A percentile compares a stretch with the other conserved stretches of the same genome.
These are phyloP conservation scores for Russula earlei DNA, from an alignment of 768 basidiomycete species.

Conservation along the genomic window DNA sequence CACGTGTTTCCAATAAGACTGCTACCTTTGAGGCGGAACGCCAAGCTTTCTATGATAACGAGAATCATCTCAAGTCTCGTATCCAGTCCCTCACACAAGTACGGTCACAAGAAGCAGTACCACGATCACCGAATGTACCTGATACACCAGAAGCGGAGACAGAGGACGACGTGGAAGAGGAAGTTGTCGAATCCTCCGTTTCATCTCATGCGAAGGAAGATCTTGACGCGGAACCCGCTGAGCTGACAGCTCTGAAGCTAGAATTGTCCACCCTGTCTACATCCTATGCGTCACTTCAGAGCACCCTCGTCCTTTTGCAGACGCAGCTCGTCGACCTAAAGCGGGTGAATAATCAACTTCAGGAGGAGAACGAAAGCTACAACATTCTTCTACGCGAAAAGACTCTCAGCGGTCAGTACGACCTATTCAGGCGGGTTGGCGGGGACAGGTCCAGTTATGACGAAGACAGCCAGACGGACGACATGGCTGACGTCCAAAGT, in stretches of 20 bases:
- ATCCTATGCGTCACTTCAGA: constrained; percentile 75
- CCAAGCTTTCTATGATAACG: constrained; percentile 87
- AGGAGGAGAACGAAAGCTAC: constrained; percentile 96
- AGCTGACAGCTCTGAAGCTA: constrained; percentile 74
- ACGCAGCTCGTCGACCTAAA: constrained; percentile 81
- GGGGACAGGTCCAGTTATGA: constrained; percentile 27
- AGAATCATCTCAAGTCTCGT: constrained; percentile 86
- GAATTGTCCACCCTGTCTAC: constrained; percentile 83
- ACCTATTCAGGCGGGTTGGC: constrained; percentile 61
- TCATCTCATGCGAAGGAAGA: constrained; percentile 46
- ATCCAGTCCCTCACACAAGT: constrained; percentile 70
- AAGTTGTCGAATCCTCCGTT: constrained; percentile 23
- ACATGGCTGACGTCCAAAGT: constrained; percentile 29
- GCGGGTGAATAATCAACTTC: constrained; percentile 75
- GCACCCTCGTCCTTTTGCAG: constrained; percentile 75
- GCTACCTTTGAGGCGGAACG: constrained; percentile 86
- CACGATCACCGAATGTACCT: constrained; percentile 24
- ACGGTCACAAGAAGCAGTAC: constrained; percentile 39
- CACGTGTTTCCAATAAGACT: constrained; percentile 40
- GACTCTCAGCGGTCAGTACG: constrained; percentile 84
- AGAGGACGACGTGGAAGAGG: constrained; percentile 35
- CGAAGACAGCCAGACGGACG: constrained; percentile 18
- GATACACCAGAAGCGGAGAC: constrained; percentile 26
- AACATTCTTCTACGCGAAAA: constrained; percentile 88
- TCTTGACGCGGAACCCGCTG: constrained; percentile 68